Evolutionary conservation across 1,284 basidiomycete species (phyloP).

Genomic region (Caloboletus firmus): DNA sequence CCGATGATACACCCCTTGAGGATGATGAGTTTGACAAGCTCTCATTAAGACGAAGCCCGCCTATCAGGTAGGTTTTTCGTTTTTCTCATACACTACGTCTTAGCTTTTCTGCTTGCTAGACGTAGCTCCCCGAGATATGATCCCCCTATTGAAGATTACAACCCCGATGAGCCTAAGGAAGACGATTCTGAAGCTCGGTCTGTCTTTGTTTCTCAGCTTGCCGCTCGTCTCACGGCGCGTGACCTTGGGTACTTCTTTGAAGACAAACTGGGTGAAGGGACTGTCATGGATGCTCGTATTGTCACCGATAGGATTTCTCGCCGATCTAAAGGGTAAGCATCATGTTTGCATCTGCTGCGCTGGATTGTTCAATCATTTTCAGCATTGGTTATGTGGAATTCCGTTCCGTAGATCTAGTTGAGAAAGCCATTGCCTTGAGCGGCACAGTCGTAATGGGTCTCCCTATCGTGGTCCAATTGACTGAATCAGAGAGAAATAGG

Average conservation of each 20-base stretch:
- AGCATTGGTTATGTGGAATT: slow-evolving; percentile 98
- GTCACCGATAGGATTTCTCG: slow-evolving; percentile 92
- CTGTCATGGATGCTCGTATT: slow-evolving; percentile 93
- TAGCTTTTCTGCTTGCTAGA: slow-evolving; percentile 37
- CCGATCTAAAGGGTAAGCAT: slow-evolving; percentile 87
- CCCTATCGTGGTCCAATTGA: slow-evolving; percentile 93
- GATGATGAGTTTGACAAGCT: slow-evolving; percentile 34
- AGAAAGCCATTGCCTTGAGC: slow-evolving; percentile 84
- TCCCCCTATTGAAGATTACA: slow-evolving; percentile 59
- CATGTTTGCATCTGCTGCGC: background rate
- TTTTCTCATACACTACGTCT: slow-evolving; percentile 12
- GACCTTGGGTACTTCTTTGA: slow-evolving; percentile 99
- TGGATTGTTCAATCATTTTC: slow-evolving; percentile 15
- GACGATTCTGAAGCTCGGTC: slow-evolving; percentile 95
- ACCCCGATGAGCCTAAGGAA: slow-evolving; percentile 75
- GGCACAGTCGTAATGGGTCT: slow-evolving; percentile 98
- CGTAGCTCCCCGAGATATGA: slow-evolving; percentile 76
- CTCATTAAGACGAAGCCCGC: slow-evolving; percentile 39
- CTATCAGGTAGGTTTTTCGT: slow-evolving; percentile 40
- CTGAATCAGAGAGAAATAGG: slow-evolving; percentile 94
- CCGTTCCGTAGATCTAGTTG: slow-evolving; percentile 84
- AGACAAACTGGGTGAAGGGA: slow-evolving; percentile 89
- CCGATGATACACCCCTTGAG: slow-evolving; percentile 35
- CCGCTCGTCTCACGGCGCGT: slow-evolving; percentile 90
- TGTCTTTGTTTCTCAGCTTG: slow-evolving; percentile 97